Conservation (phyloP, 371 early-diverging fungal species). For the Apophysomyces trapeziformis region DNA sequence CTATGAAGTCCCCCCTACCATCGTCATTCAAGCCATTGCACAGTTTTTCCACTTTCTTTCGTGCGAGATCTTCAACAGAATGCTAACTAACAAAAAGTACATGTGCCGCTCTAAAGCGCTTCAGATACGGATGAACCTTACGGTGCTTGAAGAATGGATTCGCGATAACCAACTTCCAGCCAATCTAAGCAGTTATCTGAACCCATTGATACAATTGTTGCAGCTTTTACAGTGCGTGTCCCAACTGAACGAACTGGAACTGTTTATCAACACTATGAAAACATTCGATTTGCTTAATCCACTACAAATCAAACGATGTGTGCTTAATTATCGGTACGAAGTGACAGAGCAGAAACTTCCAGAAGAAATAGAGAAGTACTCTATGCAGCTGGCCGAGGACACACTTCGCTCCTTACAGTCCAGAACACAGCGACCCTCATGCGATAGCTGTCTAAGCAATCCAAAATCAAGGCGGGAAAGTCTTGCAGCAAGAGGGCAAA, state of each 20-base stretch:
- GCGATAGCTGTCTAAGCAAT: conserved; percentile 16
- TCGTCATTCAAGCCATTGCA: conserved; percentile 69
- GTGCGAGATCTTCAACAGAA: conserved; percentile 81
- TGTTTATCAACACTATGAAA: conserved; percentile 74
- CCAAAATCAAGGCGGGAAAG: conserved; percentile 3
- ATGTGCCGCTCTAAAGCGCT: conserved; percentile 82
- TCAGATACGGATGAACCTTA: conserved; percentile 85
- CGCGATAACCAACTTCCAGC: conserved; percentile 57
- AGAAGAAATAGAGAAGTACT: conserved; percentile 74
- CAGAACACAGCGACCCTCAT: conserved; percentile 17
- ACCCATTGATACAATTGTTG: conserved; percentile 78
- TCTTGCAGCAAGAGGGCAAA: neutral
- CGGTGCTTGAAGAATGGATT: conserved; percentile 84
- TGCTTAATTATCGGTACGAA: conserved; percentile 85
- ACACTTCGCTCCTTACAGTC: conserved; percentile 46
- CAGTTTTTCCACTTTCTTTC: conserved; percentile 79
- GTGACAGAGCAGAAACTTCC: conserved; percentile 74
- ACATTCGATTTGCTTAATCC: conserved; percentile 69
- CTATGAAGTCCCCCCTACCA: conserved; percentile 70
- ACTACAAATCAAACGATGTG: conserved; percentile 71
- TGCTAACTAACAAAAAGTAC: conserved; percentile 73
- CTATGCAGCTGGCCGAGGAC: conserved; percentile 68
- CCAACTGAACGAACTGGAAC: conserved; percentile 64
- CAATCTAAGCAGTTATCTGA: conserved; percentile 42
- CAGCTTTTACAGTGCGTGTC: conserved; percentile 85